Percentiles rank a stretch among this genome's conserved stretches.
These are phyloP conservation scores for Mortierella sp. DNA, from an alignment of 371 early-diverging fungal species.

Conservation along the genomic window DNA sequence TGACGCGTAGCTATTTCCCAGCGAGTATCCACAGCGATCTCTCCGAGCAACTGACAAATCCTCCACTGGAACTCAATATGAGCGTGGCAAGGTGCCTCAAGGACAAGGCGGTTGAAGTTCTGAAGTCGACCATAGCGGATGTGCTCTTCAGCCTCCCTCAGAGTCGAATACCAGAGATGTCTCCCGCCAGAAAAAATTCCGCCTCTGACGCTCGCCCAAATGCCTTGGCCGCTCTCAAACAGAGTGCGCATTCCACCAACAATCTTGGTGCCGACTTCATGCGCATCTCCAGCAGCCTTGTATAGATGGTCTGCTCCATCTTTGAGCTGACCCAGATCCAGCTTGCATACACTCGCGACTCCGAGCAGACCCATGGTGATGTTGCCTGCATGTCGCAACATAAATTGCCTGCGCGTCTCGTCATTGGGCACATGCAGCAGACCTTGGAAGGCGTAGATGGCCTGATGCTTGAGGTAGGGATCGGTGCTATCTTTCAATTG, in stretches of 20 bases:
- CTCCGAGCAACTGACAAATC: not conserved
- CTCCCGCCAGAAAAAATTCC: not conserved
- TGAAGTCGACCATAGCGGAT: not conserved
- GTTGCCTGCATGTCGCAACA: not conserved
- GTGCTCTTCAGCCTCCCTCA: not conserved
- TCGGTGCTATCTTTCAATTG: not conserved
- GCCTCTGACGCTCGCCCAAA: not conserved
- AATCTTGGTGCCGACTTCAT: not conserved
- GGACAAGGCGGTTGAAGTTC: not conserved
- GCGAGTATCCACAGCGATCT: not conserved
- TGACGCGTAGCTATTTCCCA: too few relatives aligned
- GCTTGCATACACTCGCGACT: not conserved
- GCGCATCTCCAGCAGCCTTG: too few relatives aligned
- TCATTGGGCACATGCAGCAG: not conserved
- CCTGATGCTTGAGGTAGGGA: slow-evolving; percentile 5
- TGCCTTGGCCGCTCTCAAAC: too few relatives aligned
- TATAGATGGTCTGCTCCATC: not conserved
- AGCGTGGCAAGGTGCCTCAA: not conserved
- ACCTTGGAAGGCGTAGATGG: slow-evolving; percentile 9
- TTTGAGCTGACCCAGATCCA: not conserved
- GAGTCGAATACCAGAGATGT: not conserved
- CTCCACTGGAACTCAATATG: not conserved
- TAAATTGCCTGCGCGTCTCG: not conserved
- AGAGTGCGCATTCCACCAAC: too few relatives aligned
- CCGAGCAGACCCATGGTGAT: not conserved